phyloP scores from a whole-genome alignment of 1,284 basidiomycete species.

The Megacollybia platyphylla region DNA sequence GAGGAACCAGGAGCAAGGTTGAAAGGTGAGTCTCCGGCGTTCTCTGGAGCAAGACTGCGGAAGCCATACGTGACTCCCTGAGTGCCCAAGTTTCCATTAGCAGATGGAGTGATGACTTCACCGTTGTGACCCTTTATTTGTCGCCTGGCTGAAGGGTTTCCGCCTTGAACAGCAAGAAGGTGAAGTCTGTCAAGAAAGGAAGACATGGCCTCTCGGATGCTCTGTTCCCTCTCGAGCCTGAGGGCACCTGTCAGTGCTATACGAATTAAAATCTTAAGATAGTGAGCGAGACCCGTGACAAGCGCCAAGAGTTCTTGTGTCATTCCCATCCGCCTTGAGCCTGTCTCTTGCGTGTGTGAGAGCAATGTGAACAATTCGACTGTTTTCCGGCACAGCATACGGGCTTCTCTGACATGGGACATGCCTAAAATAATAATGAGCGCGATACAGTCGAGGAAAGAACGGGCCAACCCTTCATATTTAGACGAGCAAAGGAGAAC shows the following conservation, averaged over 20 bases:
- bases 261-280: conserved; percentile 97
- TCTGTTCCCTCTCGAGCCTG: conserved; percentile 86
- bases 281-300: conserved; percentile 96
- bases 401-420: conserved; percentile 95
- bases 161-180: conserved; percentile 79
- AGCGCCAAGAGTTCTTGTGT: conserved; percentile 96
- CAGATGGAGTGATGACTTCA: conserved; percentile 32
- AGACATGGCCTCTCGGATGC: conserved; percentile 72
- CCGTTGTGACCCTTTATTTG: conserved; percentile 58
- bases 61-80: conserved; percentile 80
- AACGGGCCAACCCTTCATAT: conserved; percentile 60
- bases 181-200: conserved; percentile 90
- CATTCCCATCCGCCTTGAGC: conserved; percentile 84
- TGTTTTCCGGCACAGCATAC: conserved; percentile 97
- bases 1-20: conserved; percentile 24
- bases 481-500: conserved; percentile 73
- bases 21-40: conserved; percentile 81
- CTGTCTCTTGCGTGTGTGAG: conserved; percentile 92
- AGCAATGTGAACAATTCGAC: conserved; percentile 97
- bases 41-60: conserved; percentile 78
- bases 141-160: conserved; percentile 64
- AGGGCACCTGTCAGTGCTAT: conserved; percentile 95
- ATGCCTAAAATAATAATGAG: conserved; percentile 40
- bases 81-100: conserved; percentile 52
- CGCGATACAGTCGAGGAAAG: conserved; percentile 1